Conservation (phyloP, 371 early-diverging fungal species). For the Mucor sp. region DNA sequence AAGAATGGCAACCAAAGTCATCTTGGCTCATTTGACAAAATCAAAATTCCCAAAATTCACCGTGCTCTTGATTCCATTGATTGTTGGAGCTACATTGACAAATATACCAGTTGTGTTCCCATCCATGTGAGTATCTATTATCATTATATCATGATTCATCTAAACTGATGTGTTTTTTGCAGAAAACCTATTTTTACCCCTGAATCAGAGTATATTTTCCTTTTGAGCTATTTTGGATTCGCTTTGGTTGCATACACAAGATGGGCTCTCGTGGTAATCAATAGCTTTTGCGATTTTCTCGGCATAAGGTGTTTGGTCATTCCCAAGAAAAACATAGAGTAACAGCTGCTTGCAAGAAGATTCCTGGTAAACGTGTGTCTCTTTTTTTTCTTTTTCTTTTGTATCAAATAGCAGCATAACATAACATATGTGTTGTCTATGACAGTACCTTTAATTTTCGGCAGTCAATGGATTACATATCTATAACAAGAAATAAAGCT, state of each 20-base stretch:
- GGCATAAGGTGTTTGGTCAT: constrained; percentile 86
- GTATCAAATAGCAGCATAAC: background rate
- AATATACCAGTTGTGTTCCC: constrained; percentile 52
- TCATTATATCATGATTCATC: background rate
- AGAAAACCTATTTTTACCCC: constrained; percentile 71
- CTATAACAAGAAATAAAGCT: background rate
- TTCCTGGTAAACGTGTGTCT: background rate
- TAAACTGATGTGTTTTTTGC: constrained; percentile 12
- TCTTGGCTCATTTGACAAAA: constrained; percentile 85
- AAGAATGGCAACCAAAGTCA: constrained; percentile 86
- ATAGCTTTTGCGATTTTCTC: constrained; percentile 83
- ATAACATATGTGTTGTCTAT: too few relatives aligned
- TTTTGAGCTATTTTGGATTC: constrained; percentile 72
- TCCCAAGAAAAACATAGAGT: constrained; percentile 41
- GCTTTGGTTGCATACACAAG: constrained; percentile 77
- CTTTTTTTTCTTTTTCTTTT: background rate
- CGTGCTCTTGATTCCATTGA: constrained; percentile 70
- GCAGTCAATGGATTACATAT: background rate
- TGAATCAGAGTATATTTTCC: constrained; percentile 67
- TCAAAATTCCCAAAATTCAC: constrained; percentile 78
- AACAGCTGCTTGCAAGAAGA: background rate
- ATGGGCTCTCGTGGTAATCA: constrained; percentile 87
- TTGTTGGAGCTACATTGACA: constrained; percentile 68
- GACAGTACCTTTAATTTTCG: background rate
- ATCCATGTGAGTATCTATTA: constrained; percentile 34